Evolutionary conservation across 106 monocot genomes (phyloP).

Genomic region (Dendrobium nobile): DNA sequence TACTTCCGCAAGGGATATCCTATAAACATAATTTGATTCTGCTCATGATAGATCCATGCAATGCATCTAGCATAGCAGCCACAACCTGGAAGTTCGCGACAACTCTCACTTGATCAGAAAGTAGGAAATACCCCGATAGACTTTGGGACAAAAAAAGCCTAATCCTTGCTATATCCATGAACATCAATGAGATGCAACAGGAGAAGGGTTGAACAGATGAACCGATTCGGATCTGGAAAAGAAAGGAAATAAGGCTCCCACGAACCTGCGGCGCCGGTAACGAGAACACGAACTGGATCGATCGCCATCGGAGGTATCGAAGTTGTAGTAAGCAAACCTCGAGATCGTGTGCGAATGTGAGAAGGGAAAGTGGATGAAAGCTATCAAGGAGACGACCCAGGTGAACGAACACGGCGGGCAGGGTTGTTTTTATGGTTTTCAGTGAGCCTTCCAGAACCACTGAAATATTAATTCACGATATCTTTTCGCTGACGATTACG

Average conservation of each 20-base stretch:
- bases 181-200: neutral
- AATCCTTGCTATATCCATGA: neutral
- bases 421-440: neutral
- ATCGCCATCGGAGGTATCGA: slow-evolving; percentile 19
- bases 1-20: neutral
- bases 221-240: neutral
- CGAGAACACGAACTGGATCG: slow-evolving; percentile 37
- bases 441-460: neutral
- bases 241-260: neutral
- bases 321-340: neutral
- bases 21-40: neutral
- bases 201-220: neutral
- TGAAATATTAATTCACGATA: neutral
- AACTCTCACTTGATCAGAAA: neutral
- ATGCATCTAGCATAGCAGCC: neutral
- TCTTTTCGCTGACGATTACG: neutral
- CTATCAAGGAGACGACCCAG: neutral
- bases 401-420: neutral
- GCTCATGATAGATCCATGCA: neutral
- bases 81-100: neutral
- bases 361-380: neutral
- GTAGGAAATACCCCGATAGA: neutral
- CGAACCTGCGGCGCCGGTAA: slow-evolving; percentile 40
- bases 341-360: neutral
- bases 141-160: neutral